Evolutionary conservation across 75 land plant species (phyloP), one percentile per base, ranked within the genome.

Genomic region (Cunninghamia lanceolata): DNA sequence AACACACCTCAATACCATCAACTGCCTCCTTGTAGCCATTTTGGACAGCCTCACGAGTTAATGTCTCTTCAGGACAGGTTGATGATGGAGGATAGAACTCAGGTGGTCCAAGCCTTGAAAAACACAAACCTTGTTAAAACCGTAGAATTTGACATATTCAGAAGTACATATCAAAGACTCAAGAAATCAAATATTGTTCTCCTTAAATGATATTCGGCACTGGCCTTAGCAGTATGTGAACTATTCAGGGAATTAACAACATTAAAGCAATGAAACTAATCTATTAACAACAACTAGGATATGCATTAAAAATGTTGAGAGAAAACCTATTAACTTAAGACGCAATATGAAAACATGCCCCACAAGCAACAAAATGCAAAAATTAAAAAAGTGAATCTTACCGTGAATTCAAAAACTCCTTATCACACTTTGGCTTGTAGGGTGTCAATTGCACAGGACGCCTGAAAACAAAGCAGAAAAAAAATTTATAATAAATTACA

Each of bases 1-100:
- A 28, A 46, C 77, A 73, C 83, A 96, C 99, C 99, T 98, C 99
- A 85, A 98, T 89, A 63, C 99, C 99, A 53, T 96, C 99, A 86
- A 96, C 93, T 47, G 91, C 90, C 66, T 96, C 99, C 86, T 90
- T 96, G 91, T 98, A 98, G 84, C 99, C 99, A 89, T 59, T 77
- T 88, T 92, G 94, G 52, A 93, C 92, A 92, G 94, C 91, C 28
- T 98, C 99, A 50, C 86, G 88, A 30, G 89, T 93, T 38, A 98
- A 87, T 40, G 94, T 91, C 90, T 97, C 99, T 85, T 97, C 99
- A 4, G 96, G 97, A 83, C 99, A 98, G 85, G 87, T 95, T 56
- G 93, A 89, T 43, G 93, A 89, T 87, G 93, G 99, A 19, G 97
- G 97, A 89, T 97, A 94, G 82, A 91, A 96, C 35, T 98, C 99